Percentiles rank a stretch among this genome's conserved stretches.
These are phyloP conservation scores for Leccinum fibrillosum DNA, from an alignment of 768 basidiomycete species.

Conservation along the genomic window DNA sequence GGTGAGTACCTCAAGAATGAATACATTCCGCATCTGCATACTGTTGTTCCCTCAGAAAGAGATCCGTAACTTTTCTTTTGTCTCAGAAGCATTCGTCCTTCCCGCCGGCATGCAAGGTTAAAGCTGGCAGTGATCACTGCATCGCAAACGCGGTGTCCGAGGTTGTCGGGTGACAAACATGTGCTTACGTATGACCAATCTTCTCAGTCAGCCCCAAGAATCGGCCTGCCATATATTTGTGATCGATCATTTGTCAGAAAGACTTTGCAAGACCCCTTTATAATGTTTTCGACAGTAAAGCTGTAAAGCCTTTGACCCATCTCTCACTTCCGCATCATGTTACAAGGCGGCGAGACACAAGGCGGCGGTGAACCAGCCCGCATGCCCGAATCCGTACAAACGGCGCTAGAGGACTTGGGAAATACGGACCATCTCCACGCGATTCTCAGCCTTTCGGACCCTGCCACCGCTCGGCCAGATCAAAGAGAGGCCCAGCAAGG, in stretches of 20 bases:
- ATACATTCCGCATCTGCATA: not conserved
- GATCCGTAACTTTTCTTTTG: not conserved
- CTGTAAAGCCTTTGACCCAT: too few relatives aligned
- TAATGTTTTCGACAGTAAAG: not conserved
- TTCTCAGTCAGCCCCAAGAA: not conserved
- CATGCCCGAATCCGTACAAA: not conserved
- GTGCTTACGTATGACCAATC: conserved; percentile 7
- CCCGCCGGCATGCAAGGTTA: too few relatives aligned
- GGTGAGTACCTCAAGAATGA: conserved; percentile 11
- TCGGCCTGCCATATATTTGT: not conserved
- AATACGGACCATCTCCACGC: conserved; percentile 15
- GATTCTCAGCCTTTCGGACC: conserved; percentile 5
- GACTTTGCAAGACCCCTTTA: conserved; percentile 8
- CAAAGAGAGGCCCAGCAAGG: not conserved
- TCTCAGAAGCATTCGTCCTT: not conserved
- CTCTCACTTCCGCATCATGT: conserved; percentile 8
- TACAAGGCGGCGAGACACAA: not conserved
- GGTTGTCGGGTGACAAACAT: not conserved
- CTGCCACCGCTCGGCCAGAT: not conserved
- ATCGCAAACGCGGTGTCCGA: not conserved
- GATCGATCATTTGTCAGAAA: conserved; percentile 15
- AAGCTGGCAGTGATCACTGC: too few relatives aligned
- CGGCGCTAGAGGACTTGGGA: conserved; percentile 5
- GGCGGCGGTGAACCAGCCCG: not conserved
- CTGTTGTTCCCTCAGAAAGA: not conserved